Percentiles rank a stretch among this genome's conserved stretches.
These are phyloP conservation scores for Didymellaceae sp. DNA, from an alignment of 2,329 filamentous ascomycete genomes.

Conservation along the genomic window DNA sequence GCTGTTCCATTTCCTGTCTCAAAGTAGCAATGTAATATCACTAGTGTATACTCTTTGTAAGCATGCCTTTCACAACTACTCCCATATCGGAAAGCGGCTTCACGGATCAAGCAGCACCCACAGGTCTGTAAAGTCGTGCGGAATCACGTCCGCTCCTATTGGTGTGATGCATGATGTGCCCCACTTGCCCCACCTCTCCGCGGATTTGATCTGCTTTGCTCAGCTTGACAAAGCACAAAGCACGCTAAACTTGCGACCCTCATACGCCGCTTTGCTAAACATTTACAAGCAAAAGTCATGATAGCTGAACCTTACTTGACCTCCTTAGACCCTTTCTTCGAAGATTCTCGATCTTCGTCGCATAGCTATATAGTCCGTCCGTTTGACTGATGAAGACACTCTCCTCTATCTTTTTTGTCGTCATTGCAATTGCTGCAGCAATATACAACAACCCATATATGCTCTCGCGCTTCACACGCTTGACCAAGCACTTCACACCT, in stretches of 20 bases:
- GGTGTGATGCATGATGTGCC: constrained; percentile 1
- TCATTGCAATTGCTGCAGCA: constrained; percentile 50
- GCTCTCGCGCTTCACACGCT: constrained; percentile 46
- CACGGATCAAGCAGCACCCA: background rate
- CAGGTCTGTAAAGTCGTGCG: background rate
- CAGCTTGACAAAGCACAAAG: constrained; percentile 29
- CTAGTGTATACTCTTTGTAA: no score
- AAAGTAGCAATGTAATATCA: no score
- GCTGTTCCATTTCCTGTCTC: no score
- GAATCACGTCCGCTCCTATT: constrained; percentile 5
- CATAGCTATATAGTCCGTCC: constrained; percentile 43
- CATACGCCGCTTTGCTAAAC: constrained; percentile 34
- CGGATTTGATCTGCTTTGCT: constrained; percentile 25
- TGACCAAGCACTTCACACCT: constrained; percentile 39
- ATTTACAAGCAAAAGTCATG: constrained; percentile 34
- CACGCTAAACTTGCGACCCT: constrained; percentile 8
- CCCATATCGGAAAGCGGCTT: background rate
- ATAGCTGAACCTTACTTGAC: constrained; percentile 24
- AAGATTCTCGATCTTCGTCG: constrained; percentile 40
- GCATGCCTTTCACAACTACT: no score
- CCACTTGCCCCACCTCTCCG: constrained; percentile 1
- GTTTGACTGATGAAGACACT: constrained; percentile 47
- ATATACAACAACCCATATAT: constrained; percentile 51
- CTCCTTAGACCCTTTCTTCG: constrained; percentile 19
- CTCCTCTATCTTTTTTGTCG: constrained; percentile 51